Evolutionary conservation across 2,329 filamentous ascomycete genomes (phyloP), one percentile per base, ranked within the genome.

Genomic region (Colletotrichum destructivum): DNA sequence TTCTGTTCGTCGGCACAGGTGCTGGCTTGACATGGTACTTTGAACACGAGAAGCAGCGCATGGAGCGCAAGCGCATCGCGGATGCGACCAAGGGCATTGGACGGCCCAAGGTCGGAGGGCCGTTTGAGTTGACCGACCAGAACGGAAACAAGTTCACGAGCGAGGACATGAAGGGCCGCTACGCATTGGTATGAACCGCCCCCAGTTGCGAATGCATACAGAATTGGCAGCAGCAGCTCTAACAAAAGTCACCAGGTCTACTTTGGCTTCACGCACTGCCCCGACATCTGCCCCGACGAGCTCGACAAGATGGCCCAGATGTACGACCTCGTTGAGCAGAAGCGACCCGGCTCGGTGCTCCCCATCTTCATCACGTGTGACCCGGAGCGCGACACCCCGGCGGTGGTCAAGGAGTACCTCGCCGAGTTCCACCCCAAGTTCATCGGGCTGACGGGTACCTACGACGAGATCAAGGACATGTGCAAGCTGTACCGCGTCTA

Each of bases 241-340:
- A 23, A 38, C n/a, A 42, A 46, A 38, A 11, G 4, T 6, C n/a
- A 16, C 21, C 75, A 96, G 94, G 91, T 98, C 47, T 99, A 99
- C 85, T 99, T 99, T 81, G 96, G 96, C 78, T 99, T 99, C 88
- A 96, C 94, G 11, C 95, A 98, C 83, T 99, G 96, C 81, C 96
- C 96, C 31, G 96, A 99, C 81, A 99, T 99, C 81, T 99, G 96
- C 86, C 96, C 96, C 44, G 96, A 99, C 79, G 96, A 99, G 84
- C 92, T 99, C 77, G 96, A 99, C 86, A 99, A 99, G 87, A 98
- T 99, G 95, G 94, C 96, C n/a, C 88, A 88, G 70, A 98, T 98
- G 90, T 93, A 97, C 79, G 95, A 99, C 79, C 86, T 89, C 8
- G 88, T 92, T 55, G 85, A 91, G 75, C 84, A 84, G 61, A 82